Evolutionary conservation across 2,329 filamentous ascomycete genomes (phyloP), one percentile per base, ranked within the genome.

Genomic region (Escovopsis sp.): DNA sequence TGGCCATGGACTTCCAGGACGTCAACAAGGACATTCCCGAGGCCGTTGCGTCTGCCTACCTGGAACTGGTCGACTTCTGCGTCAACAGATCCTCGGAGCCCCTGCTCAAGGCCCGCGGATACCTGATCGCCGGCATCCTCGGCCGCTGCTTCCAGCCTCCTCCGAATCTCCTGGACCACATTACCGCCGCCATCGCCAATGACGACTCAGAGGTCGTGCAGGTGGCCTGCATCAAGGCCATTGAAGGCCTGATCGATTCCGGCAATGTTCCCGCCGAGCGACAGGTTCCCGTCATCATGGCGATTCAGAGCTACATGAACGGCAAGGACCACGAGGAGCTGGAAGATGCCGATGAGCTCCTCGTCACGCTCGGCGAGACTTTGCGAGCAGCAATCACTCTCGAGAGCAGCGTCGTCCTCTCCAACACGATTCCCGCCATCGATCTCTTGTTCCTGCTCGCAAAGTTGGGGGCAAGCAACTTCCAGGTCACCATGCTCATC

Each of bases 181-280:
- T 84, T 2, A 73, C 96, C 41, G 75, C 82, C 40, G 80, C 81
- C 7, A 84, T 94, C 49, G 77, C 76, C 9, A 68, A 69, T 33
- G 88, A 94, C 49, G 68, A 78, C 18, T 83, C 85, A 0, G 88
- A 95, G 58, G 78, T 96, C 33, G 89, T 96, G 36, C 85, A 91
- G 59, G 88, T 94, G 15, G 80, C 89, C 18, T 94, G 86, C 55
- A 82, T 96, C 53, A 88, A 89, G 57, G 82, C 86, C 2, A 64
- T 94, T 33, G 86, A 95, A 54, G 72, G 73, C 12, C 72, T 79
- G 45, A 69, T 79, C 41, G 68, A 63, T 46, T 68, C 70, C 59
- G 58, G 72, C 61, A 54, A 68, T 67, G 64, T 72, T 3, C 55
- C 63, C 6, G 53, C 59, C 7, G 72, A 75, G 45, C 68, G 66